Percentiles rank a stretch among this genome's conserved stretches.
Evolutionary conservation across 371 early-diverging fungal species (phyloP).

Genomic region (Actinomortierella ambigua): DNA sequence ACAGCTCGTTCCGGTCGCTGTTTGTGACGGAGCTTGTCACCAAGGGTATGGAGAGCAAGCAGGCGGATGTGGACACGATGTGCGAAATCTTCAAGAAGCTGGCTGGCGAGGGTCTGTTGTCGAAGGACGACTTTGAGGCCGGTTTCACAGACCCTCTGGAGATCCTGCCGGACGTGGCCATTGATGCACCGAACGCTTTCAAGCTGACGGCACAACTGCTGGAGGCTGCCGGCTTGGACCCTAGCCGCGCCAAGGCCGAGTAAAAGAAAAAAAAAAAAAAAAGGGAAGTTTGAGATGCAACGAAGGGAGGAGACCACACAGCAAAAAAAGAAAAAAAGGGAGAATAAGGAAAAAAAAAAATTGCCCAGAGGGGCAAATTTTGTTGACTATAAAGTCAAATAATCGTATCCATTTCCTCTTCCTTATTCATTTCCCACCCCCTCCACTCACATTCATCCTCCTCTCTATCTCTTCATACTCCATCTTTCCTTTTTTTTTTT

Average conservation of each 20-base stretch:
- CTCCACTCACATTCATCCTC: background rate
- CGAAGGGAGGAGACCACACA: too few relatives aligned
- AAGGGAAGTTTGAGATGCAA: background rate
- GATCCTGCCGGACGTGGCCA: conserved; percentile 74
- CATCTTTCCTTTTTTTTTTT: background rate
- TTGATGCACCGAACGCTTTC: conserved; percentile 83
- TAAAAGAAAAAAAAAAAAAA: background rate
- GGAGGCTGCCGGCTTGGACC: conserved; percentile 58
- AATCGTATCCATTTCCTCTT: background rate
- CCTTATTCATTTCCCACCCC: background rate
- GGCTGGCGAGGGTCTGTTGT: conserved; percentile 47
- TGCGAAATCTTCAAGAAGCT: conserved; percentile 59
- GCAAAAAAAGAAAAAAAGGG: background rate
- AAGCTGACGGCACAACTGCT: conserved; percentile 69
- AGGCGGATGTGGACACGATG: conserved; percentile 59
- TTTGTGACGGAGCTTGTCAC: conserved; percentile 56
- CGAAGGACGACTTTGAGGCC: conserved; percentile 48
- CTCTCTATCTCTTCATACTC: background rate
- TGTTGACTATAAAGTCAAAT: background rate
- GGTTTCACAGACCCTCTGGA: conserved; percentile 70
- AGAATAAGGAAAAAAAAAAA: background rate
- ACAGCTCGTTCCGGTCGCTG: conserved; percentile 53
- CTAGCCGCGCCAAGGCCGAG: conserved; percentile 44
- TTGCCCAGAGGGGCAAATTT: background rate
- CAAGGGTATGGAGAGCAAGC: conserved; percentile 62